phyloP scores from a whole-genome alignment of 2,329 filamentous ascomycete species.

The Trichoderma endophyticum region DNA sequence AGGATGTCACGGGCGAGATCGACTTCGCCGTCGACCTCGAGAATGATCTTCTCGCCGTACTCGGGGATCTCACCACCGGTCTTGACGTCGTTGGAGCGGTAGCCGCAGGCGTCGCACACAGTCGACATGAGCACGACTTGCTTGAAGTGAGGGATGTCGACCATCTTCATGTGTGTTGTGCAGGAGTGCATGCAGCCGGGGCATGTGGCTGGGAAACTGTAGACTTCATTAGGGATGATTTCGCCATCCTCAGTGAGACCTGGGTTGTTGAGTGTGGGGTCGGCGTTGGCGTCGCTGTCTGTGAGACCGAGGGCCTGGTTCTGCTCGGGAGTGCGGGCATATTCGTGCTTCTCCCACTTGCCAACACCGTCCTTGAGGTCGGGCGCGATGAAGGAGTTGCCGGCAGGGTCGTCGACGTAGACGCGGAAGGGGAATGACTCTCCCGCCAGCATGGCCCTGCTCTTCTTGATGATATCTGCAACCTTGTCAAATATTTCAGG shows the following conservation, averaged over 20 bases:
- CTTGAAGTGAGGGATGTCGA: slow-evolving; percentile 97
- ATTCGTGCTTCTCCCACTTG: slow-evolving; percentile 87
- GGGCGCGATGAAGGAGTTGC: slow-evolving; percentile 95
- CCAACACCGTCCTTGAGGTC: slow-evolving; percentile 74
- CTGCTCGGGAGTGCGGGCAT: slow-evolving; percentile 76
- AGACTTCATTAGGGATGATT: slow-evolving; percentile 90
- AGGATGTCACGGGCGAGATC: slow-evolving; percentile 91
- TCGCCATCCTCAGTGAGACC: slow-evolving; percentile 59
- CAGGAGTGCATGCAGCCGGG: slow-evolving; percentile 85
- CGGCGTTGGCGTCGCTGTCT: slow-evolving; percentile 55
- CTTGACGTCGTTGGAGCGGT: slow-evolving; percentile 96
- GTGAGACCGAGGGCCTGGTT: slow-evolving; percentile 81
- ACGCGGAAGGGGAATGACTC: slow-evolving; percentile 83
- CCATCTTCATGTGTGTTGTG: slow-evolving; percentile 96
- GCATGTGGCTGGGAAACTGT: slow-evolving; percentile 87
- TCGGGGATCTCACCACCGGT: slow-evolving; percentile 90
- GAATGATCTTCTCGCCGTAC: slow-evolving; percentile 77
- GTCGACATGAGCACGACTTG: slow-evolving; percentile 96
- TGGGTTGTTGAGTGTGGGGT: slow-evolving; percentile 46
- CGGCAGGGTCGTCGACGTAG: slow-evolving; percentile 83
- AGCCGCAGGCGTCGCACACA: slow-evolving; percentile 85
- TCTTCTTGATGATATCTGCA: slow-evolving; percentile 68
- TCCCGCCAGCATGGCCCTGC: slow-evolving; percentile 74
- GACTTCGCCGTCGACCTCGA: slow-evolving; percentile 64
- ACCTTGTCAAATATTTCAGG: slow-evolving; percentile 80